These are phyloP conservation scores for Epichloe amarillans DNA, from an alignment of 2,329 filamentous ascomycete species.

Conservation along the genomic window DNA sequence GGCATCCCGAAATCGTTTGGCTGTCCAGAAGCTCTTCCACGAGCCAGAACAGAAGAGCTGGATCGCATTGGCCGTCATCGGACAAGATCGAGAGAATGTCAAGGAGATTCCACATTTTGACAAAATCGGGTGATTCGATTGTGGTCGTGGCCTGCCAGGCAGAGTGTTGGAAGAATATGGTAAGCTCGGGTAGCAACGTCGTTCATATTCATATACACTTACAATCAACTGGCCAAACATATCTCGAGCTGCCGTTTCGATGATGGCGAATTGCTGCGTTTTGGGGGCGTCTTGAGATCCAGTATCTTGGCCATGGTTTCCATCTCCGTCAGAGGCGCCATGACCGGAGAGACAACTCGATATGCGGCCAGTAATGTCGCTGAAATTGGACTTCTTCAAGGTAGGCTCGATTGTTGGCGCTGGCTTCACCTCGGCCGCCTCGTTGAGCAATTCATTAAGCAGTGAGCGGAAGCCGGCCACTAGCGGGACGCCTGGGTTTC, in stretches of 20 bases:
- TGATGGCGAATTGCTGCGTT: constrained; percentile 48
- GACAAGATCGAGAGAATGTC: constrained; percentile 84
- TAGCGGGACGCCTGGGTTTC: constrained; percentile 35
- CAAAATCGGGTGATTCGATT: constrained; percentile 67
- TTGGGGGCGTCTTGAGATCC: constrained; percentile 26
- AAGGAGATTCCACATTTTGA: constrained; percentile 82
- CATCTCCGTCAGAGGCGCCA: constrained; percentile 13
- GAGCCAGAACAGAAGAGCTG: constrained; percentile 74
- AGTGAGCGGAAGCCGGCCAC: constrained; percentile 40
- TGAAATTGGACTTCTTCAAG: constrained; percentile 55
- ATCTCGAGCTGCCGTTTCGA: constrained; percentile 74
- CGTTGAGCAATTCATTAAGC: constrained; percentile 43
- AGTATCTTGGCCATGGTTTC: constrained; percentile 14
- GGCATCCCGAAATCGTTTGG: constrained; percentile 84
- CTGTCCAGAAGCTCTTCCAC: constrained; percentile 93
- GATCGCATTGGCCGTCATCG: constrained; percentile 65
- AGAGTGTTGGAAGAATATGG: background rate
- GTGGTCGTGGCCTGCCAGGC: constrained; percentile 50
- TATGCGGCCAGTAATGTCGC: constrained; percentile 33
- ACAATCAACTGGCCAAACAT: constrained; percentile 72
- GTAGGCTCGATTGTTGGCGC: constrained; percentile 56
- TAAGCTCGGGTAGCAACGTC: background rate
- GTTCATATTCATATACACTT: constrained; percentile 19
- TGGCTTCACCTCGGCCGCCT: constrained; percentile 46
- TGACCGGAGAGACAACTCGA: constrained; percentile 19